Evolutionary conservation across 139 green algal genomes (phyloP).

Genomic region (Chlorella vulgaris): DNA sequence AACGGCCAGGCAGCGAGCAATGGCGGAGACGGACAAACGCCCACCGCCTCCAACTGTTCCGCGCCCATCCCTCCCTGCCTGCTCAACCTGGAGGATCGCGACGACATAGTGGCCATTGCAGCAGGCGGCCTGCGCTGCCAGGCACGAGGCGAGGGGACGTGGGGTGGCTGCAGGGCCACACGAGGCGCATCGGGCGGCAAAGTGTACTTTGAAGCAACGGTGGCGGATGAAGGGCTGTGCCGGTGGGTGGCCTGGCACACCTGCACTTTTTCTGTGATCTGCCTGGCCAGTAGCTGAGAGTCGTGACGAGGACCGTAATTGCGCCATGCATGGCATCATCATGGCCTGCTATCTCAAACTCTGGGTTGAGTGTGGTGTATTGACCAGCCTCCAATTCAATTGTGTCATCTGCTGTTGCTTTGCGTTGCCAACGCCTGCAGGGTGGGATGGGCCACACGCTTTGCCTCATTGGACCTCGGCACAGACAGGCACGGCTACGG

Average conservation of each 20-base stretch:
- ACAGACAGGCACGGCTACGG: slow-evolving; percentile 67
- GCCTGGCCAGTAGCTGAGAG: too few relatives aligned
- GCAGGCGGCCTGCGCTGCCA: slow-evolving; percentile 62
- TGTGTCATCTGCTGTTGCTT: too few relatives aligned
- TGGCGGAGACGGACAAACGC: too few relatives aligned
- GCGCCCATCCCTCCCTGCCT: slow-evolving; percentile 2
- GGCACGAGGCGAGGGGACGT: slow-evolving; percentile 55
- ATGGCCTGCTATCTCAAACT: too few relatives aligned
- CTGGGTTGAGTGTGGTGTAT: too few relatives aligned
- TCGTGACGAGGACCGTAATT: too few relatives aligned
- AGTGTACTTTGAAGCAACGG: slow-evolving; percentile 66
- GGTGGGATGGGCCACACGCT: slow-evolving; percentile 69
- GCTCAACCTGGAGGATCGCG: slow-evolving; percentile 62
- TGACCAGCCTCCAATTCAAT: too few relatives aligned
- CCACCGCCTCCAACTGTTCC: neutral
- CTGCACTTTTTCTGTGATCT: too few relatives aligned
- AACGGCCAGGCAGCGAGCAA: neutral
- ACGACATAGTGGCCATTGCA: slow-evolving; percentile 59
- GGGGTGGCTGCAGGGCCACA: slow-evolving; percentile 63
- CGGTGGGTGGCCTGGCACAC: too few relatives aligned
- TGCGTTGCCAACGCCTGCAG: too few relatives aligned
- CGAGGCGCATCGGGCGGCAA: slow-evolving; percentile 50
- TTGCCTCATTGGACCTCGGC: slow-evolving; percentile 68
- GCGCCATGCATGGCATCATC: too few relatives aligned
- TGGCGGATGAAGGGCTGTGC: slow-evolving; percentile 76